Evolutionary conservation across 352 stramenopile species (phyloP).

Genomic region (Elongisporangium undulatum): DNA sequence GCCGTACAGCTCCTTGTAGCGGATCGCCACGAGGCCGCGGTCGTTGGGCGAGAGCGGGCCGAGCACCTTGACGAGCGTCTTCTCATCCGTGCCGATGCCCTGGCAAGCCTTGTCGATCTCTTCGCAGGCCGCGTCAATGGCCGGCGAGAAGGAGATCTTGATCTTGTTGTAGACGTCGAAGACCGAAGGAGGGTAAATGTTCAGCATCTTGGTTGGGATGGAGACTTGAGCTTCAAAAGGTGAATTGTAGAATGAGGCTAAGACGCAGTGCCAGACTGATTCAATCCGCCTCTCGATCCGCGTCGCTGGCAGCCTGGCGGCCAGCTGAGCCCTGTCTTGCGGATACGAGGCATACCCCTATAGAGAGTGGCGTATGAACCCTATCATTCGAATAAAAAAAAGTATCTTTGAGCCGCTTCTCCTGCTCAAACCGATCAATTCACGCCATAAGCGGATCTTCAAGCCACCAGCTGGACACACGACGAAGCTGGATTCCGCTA

Average conservation of each 20-base stretch:
- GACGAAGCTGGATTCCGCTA: background rate
- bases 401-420: background rate
- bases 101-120: slow-evolving; percentile 62
- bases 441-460: background rate
- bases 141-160: slow-evolving; percentile 33
- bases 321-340: background rate
- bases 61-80: slow-evolving; percentile 47
- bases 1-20: slow-evolving; percentile 57
- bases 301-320: background rate
- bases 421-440: background rate
- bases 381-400: background rate
- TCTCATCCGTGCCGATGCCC: slow-evolving; percentile 64
- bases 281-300: background rate
- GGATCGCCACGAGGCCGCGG: slow-evolving; percentile 37
- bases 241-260: slow-evolving; percentile 31
- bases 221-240: slow-evolving; percentile 15
- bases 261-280: background rate
- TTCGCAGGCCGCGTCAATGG: slow-evolving; percentile 43
- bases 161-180: slow-evolving; percentile 68
- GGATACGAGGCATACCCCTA: background rate
- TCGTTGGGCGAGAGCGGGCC: slow-evolving; percentile 38
- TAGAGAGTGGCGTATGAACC: background rate
- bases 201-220: slow-evolving; percentile 36
- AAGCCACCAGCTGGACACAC: background rate
- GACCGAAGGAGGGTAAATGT: slow-evolving; percentile 51